phyloP scores from a whole-genome alignment of 495 filamentous ascomycete species.

The Hyaloscypha bicolor region DNA sequence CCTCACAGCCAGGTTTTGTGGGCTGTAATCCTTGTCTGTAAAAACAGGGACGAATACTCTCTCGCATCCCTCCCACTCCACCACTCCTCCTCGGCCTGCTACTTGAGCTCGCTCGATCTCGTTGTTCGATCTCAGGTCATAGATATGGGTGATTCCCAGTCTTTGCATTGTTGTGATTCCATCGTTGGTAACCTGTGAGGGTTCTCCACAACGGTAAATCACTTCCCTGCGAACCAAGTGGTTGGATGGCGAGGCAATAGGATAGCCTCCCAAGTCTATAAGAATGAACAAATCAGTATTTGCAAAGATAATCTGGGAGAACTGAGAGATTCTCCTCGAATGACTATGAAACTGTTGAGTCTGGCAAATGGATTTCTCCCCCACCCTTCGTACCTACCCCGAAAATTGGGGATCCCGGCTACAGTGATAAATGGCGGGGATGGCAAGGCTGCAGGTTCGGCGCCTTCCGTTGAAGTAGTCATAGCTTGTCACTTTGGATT shows the following conservation, averaged over 20 bases:
- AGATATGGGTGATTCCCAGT: conserved; percentile 62
- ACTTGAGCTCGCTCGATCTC: conserved; percentile 46
- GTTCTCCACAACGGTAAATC: conserved; percentile 62
- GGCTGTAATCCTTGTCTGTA: conserved; percentile 55
- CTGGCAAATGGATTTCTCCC: neutral
- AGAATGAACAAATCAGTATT: neutral
- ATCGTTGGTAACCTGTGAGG: conserved; percentile 49
- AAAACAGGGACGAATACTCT: conserved; percentile 62
- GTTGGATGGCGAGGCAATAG: conserved; percentile 32
- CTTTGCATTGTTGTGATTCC: conserved; percentile 52
- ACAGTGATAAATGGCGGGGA: conserved; percentile 52
- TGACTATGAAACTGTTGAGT: too few relatives aligned
- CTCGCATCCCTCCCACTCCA: conserved; percentile 51
- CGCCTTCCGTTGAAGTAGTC: neutral
- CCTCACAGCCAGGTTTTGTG: conserved; percentile 50
- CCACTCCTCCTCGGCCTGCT: conserved; percentile 31
- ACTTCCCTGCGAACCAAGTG: conserved; percentile 45
- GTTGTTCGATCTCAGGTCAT: conserved; percentile 62
- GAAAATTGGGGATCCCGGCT: conserved; percentile 59
- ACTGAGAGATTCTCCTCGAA: too few relatives aligned
- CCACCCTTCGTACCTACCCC: conserved; percentile 27
- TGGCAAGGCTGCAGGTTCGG: conserved; percentile 10
- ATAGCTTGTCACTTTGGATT: conserved; percentile 9
- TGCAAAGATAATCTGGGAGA: neutral
- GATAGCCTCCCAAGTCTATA: conserved; percentile 55